Conservation (phyloP, 1,139 yeast species). For the Saccharomyces hybrid region DNA sequence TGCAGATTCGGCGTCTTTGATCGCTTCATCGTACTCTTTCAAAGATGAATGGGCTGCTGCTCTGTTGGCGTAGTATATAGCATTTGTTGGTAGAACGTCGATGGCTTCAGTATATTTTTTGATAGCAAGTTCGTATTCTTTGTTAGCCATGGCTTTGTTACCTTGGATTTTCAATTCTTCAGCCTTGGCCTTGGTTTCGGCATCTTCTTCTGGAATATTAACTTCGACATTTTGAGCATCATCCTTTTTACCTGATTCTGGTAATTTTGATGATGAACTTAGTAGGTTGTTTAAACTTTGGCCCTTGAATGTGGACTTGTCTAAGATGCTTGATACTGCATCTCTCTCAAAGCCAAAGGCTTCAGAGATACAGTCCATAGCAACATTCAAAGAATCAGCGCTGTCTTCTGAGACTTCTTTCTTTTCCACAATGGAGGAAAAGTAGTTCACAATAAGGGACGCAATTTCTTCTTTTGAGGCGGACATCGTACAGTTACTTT, state of each 20-base stretch:
- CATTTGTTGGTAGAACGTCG: constrained; percentile 58
- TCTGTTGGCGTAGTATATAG: constrained; percentile 83
- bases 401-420: constrained; percentile 71
- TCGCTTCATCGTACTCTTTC: constrained; percentile 68
- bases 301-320: constrained; percentile 39
- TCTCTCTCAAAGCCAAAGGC: constrained; percentile 66
- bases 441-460: constrained; percentile 63
- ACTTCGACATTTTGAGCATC: constrained; percentile 35
- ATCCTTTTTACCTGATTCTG: neutral
- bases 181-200: constrained; percentile 56
- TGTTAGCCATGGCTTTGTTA: constrained; percentile 81
- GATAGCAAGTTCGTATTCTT: constrained; percentile 63
- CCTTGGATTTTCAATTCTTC: constrained; percentile 84
- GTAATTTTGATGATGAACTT: neutral
- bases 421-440: constrained; percentile 51
- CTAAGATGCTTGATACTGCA: constrained; percentile 34
- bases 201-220: constrained; percentile 38
- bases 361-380: constrained; percentile 85
- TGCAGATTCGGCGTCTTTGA: constrained; percentile 76
- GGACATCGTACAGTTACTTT: constrained; percentile 17
- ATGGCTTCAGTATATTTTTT: constrained; percentile 79
- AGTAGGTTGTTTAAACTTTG: constrained; percentile 44
- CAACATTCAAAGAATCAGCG: constrained; percentile 88
- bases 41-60: constrained; percentile 93
- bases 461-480: constrained; percentile 57